Conservation (phyloP, 2,329 filamentous ascomycete species). For the Conoideocrella luteorostrata region DNA sequence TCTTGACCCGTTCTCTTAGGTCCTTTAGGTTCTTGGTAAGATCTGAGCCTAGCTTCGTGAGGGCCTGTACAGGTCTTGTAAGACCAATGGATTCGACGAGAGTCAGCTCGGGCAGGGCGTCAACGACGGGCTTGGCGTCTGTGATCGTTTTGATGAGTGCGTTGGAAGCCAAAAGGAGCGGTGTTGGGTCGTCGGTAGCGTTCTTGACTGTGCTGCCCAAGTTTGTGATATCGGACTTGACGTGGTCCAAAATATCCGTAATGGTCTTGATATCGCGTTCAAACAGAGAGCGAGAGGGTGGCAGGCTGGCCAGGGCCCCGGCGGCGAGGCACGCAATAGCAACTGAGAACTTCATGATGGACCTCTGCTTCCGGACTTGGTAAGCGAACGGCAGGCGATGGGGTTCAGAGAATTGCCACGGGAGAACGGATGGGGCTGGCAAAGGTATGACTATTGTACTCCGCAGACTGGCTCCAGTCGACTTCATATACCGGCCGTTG, state of each 20-base stretch:
- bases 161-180: conserved; percentile 1
- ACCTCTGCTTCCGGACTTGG: too few species aligned
- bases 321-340: background rate
- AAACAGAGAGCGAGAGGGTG: background rate
- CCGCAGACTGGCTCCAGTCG: too few species aligned
- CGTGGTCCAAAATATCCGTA: background rate
- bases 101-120: background rate
- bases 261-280: conserved; percentile 1
- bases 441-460: too few species aligned
- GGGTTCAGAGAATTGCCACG: too few species aligned
- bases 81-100: background rate
- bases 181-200: background rate
- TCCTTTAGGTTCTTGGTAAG: background rate
- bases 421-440: too few species aligned
- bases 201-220: background rate
- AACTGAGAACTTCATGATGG: conserved; percentile 15
- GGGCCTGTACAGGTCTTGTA: conserved; percentile 1
- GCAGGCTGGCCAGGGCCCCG: background rate
- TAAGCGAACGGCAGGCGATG: too few species aligned
- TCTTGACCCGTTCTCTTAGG: background rate
- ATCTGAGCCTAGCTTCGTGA: background rate
- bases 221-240: background rate
- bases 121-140: background rate
- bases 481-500: too few species aligned
- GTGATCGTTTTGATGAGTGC: background rate